A percentile compares a stretch with the other conserved stretches of the same genome.
phyloP scores from a whole-genome alignment of 2,329 filamentous ascomycete genomes.

The Exophiala calicioides region DNA sequence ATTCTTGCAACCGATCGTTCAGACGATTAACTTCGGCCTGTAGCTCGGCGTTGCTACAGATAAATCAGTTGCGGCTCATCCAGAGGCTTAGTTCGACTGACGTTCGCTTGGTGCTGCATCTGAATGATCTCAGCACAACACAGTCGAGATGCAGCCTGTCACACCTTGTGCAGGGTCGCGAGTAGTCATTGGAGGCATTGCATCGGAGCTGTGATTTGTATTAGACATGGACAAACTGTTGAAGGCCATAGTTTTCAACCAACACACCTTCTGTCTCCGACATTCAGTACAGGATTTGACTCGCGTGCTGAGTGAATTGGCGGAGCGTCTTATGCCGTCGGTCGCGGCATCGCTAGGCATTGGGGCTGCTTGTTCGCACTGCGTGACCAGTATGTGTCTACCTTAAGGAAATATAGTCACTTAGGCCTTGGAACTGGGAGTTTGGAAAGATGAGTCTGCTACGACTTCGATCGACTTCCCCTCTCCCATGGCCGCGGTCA shows the following conservation, averaged over 20 bases:
- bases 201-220: slow-evolving; percentile 13
- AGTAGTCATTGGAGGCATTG: slow-evolving; percentile 12
- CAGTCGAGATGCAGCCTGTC: slow-evolving; percentile 3
- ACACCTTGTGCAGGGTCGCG: slow-evolving; percentile 15
- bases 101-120: slow-evolving; percentile 8
- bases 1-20: not conserved
- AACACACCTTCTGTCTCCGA: slow-evolving; percentile 64
- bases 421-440: too few relatives aligned
- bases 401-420: too few relatives aligned
- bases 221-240: not conserved
- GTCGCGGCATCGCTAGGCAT: too few relatives aligned
- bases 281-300: slow-evolving; percentile 63
- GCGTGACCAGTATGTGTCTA: too few relatives aligned
- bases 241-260: not conserved
- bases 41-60: slow-evolving; percentile 23
- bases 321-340: too few relatives aligned
- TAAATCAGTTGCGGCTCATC: slow-evolving; percentile 4
- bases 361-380: too few relatives aligned
- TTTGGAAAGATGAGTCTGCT: too few relatives aligned
- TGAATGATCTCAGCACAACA: slow-evolving; percentile 5
- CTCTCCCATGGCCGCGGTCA: too few relatives aligned
- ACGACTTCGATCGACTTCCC: too few relatives aligned
- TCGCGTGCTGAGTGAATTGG: too few relatives aligned
- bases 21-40: slow-evolving; percentile 9
- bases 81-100: not conserved